phyloP scores from a whole-genome alignment of 2,329 filamentous ascomycete species.

The Colletotrichum aenigma region DNA sequence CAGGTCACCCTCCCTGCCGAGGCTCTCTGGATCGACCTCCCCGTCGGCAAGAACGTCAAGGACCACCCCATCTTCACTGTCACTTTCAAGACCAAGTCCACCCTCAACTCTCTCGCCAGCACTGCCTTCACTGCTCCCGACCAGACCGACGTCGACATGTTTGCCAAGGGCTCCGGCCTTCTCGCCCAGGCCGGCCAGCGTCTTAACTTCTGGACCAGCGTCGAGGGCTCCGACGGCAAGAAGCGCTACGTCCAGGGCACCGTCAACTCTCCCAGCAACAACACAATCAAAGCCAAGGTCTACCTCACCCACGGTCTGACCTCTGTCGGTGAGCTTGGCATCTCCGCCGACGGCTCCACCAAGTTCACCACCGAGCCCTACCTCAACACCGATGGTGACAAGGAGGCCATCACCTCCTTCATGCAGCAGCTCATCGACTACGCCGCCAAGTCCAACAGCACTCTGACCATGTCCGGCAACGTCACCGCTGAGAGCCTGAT shows the following conservation, averaged over 20 bases:
- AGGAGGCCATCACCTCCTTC: slow-evolving; percentile 30
- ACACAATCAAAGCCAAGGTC: slow-evolving; percentile 49
- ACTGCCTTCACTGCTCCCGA: slow-evolving; percentile 23
- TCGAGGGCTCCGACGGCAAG: slow-evolving; percentile 42
- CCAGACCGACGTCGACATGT: slow-evolving; percentile 33
- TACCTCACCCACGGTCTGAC: slow-evolving; percentile 56
- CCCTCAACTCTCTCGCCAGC: slow-evolving; percentile 13
- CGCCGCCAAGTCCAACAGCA: slow-evolving; percentile 25
- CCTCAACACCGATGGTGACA: slow-evolving; percentile 32
- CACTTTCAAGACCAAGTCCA: slow-evolving; percentile 30
- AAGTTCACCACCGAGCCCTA: slow-evolving; percentile 42
- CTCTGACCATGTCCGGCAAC: slow-evolving; percentile 25
- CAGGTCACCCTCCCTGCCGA: slow-evolving; percentile 29
- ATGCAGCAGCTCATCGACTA: slow-evolving; percentile 29
- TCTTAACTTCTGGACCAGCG: slow-evolving; percentile 50
- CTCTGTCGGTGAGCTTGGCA: slow-evolving; percentile 50
- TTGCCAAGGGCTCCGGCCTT: slow-evolving; percentile 39
- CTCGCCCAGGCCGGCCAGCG: slow-evolving; percentile 50
- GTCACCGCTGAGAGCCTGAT: slow-evolving; percentile 27
- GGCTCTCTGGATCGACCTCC: slow-evolving; percentile 30
- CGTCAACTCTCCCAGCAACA: slow-evolving; percentile 44
- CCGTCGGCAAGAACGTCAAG: slow-evolving; percentile 48
- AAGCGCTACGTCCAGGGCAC: slow-evolving; percentile 48
- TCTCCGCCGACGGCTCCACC: slow-evolving; percentile 43
- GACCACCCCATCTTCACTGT: slow-evolving; percentile 36